Base-by-base conservation (phyloP, 2,329 filamentous ascomycete species). In the Fusarium illudens region DNA sequence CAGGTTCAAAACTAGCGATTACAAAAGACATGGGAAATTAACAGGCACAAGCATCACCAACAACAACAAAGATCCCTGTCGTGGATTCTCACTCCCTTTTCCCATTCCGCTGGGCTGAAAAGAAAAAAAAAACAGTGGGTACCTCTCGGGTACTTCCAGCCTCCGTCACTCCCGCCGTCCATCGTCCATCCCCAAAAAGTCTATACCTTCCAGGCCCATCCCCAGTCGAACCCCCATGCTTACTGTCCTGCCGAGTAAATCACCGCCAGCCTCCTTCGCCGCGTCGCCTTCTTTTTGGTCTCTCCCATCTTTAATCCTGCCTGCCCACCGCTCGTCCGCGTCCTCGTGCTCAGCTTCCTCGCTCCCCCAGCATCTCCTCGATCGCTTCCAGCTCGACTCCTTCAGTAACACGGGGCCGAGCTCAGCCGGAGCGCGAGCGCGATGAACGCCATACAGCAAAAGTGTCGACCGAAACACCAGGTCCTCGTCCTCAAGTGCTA, bases 401-500 rank as follows among this genome's bases (percentile, higher is more conserved):
- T 46, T 27, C 20, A 17, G 32, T 36, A 56, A 36, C 57, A 56
- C 68, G 58, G 52, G 51, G 62, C 62, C 64, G 57, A 64, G 64
- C 63, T 68, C 52, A 64, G 39, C 59, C 56, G 29, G 62, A 67
- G 57, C 54, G 56, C 67, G 56, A 71, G 39, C 71, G 71, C 70
- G 62, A 91, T 91, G 89, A 85, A 90, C 76, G 84, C 88, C 76
- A 84, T 90, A 67, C 84, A 88, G 80, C 85, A 90, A 75, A 89
- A 84, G 79, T 90, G 88, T 80, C 93, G 95, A 64, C 95, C 96
- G 27, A 98, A 97, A 84, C 96, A 99, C 82, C 95, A 98, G 86
- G 92, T 97, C 73, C 85, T 98, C 65, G 91, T 97, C 71, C 87
- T 97, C 70, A 97, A 97, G 83, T 98, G 95, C 84, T 99, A 97